phyloP scores from a whole-genome alignment of 116 monocot species.

The Dioscorea cayenensis region DNA sequence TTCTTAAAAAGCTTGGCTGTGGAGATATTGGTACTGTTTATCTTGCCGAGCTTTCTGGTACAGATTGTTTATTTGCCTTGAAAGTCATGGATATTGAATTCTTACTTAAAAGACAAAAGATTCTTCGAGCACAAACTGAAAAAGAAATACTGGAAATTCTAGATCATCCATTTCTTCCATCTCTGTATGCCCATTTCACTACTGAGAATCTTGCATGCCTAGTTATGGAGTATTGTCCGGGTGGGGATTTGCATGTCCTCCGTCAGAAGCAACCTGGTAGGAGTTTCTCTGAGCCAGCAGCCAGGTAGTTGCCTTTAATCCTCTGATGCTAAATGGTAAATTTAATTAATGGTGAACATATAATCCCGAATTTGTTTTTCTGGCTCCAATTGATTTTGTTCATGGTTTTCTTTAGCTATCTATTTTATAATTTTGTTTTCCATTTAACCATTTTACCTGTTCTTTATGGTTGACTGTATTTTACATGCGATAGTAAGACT shows the following conservation, averaged over 20 bases:
- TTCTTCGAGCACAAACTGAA: constrained; percentile 82
- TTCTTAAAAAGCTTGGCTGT: constrained; percentile 84
- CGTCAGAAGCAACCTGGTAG: constrained; percentile 78
- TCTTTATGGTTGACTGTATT: too few species aligned
- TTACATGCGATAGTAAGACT: too few species aligned
- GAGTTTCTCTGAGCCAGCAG: constrained; percentile 68
- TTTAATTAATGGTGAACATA: background rate
- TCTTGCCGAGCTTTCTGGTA: constrained; percentile 73
- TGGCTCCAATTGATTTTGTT: background rate
- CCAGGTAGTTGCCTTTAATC: constrained; percentile 41
- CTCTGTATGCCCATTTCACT: constrained; percentile 72
- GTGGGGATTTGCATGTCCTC: constrained; percentile 91
- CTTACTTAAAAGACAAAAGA: constrained; percentile 78
- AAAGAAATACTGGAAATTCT: constrained; percentile 90
- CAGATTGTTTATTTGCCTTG: constrained; percentile 72
- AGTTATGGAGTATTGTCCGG: constrained; percentile 97
- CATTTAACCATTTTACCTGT: background rate
- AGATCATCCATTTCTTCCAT: constrained; percentile 97
- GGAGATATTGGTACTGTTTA: constrained; percentile 98
- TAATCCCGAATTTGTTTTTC: background rate
- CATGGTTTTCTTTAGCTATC: background rate
- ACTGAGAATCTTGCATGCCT: constrained; percentile 87
- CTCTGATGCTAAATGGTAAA: background rate
- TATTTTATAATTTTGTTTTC: background rate
- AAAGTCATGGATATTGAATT: constrained; percentile 97